Evolutionary conservation across 176 grass and related monocot genomes (phyloP).

Genomic region (Cenchrus fungigraminus): DNA sequence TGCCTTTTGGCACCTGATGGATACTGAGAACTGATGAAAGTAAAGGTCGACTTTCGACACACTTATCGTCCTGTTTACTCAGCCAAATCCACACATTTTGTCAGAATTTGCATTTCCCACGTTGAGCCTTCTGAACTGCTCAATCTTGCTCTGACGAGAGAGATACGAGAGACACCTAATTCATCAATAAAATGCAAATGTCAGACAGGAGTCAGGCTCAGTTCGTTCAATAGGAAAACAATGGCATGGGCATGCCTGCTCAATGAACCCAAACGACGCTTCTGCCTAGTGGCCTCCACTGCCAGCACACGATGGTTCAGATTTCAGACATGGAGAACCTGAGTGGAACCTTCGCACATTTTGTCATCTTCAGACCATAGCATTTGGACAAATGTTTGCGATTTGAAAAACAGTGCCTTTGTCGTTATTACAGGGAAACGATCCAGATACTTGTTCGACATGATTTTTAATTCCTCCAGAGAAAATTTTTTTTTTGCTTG

Average conservation of each 20-base stretch:
- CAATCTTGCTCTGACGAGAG: not conserved
- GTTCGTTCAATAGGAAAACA: conserved; percentile 15
- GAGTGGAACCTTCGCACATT: conserved; percentile 24
- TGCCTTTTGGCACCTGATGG: no score
- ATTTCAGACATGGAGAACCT: conserved; percentile 13
- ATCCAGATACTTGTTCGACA: not conserved
- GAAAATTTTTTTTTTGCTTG: not conserved
- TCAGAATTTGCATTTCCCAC: not conserved
- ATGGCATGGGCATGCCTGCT: conserved; percentile 16
- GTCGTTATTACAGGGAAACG: not conserved
- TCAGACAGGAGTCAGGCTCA: not conserved
- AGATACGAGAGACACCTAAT: conserved; percentile 5
- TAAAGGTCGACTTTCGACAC: not conserved
- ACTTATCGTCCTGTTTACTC: not conserved
- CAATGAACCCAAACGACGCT: not conserved
- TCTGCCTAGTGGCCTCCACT: conserved; percentile 12
- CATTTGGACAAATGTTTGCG: not conserved
- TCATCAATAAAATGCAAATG: conserved; percentile 29
- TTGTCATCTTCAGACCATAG: conserved; percentile 5
- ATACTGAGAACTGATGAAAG: not conserved
- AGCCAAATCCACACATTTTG: not conserved
- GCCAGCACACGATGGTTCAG: conserved; percentile 26
- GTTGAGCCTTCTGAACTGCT: conserved; percentile 5
- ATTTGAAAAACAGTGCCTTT: not conserved
- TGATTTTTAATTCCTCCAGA: no score